Percentiles rank a stretch among this genome's conserved stretches.
Evolutionary conservation across 441 rosid genomes (phyloP).

Genomic region (Kokia cookei): DNA sequence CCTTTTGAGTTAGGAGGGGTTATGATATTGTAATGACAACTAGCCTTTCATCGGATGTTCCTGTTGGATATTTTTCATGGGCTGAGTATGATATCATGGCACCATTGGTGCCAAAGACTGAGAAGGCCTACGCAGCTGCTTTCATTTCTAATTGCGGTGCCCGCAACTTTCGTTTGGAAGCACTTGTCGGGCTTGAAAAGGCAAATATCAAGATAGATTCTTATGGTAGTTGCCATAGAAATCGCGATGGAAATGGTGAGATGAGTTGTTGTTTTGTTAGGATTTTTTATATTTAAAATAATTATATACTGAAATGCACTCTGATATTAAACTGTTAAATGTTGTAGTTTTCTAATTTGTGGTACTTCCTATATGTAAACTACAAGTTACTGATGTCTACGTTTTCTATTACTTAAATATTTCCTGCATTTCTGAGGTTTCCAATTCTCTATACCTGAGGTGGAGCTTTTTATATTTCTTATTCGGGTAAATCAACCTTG

Average conservation of each 20-base stretch:
- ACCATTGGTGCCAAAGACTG: constrained; percentile 71
- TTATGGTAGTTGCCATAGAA: constrained; percentile 77
- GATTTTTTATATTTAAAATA: neutral
- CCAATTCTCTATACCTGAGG: neutral
- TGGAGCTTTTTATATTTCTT: neutral
- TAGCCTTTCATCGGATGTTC: constrained; percentile 91
- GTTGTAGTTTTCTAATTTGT: neutral
- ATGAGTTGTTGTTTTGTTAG: neutral
- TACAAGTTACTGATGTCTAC: neutral
- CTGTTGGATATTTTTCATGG: constrained; percentile 97
- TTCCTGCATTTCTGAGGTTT: neutral
- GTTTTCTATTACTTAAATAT: neutral
- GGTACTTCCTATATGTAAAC: neutral
- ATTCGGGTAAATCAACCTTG: neutral
- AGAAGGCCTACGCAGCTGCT: constrained; percentile 84
- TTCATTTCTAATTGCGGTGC: constrained; percentile 88
- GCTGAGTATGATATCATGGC: constrained; percentile 93
- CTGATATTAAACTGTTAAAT: neutral
- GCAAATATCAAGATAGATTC: constrained; percentile 61
- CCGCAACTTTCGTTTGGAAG: constrained; percentile 74
- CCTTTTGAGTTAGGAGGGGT: constrained; percentile 51
- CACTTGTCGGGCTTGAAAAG: constrained; percentile 62
- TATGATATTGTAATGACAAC: constrained; percentile 79
- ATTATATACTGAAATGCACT: neutral
- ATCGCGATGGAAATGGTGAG: constrained; percentile 62